Evolutionary conservation across 2,329 filamentous ascomycete genomes (phyloP), one percentile per base, ranked within the genome.

Genomic region (Huntiella decipiens): DNA sequence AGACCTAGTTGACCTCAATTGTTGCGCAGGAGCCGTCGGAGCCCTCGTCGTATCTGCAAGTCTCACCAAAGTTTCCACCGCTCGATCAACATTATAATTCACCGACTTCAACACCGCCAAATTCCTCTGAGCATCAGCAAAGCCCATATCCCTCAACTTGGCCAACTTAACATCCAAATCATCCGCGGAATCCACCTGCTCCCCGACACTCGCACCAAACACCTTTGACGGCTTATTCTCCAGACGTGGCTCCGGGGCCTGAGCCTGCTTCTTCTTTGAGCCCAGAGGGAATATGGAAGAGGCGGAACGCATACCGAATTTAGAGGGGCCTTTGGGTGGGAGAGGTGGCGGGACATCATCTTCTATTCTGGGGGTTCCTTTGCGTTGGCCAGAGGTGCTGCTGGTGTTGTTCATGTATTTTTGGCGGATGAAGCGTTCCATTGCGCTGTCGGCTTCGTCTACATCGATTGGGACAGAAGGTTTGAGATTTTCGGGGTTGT

Each of bases 401-500:
- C 57, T 51, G 41, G 60, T 56, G 49, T 65, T 64, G 54, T 79
- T 77, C 58, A 87, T 77, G 62, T 98, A 98, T 62, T 98, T 98
- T 57, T 88, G 79, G 50, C 88, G 73, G 54, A 98, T 94, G 61
- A 88, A 96, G 50, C 84, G 75, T 63, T 98, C 91, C 81, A 98
- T 91, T 22, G 82, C 85, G 8, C 83, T 81, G 59, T 98, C 88
- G 42, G 82, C 82, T 64, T 96, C 87, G 62, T 98, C 91, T 35
- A 76, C 76, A 57, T 96, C 91, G 54, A 94, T 71, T 1, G 91
- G 87, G 12, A 95, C 78, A 4, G 88, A 75, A 1, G 91, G 79
- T 55, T 78, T 82, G 54, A 81, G 74, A 61, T 83, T 86, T 54
- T 81, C 74, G 22, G 91, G 81, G 57, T 98, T 98, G 65, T 85